phyloP scores from a whole-genome alignment of 2,329 filamentous ascomycete genomes.

The Curvularia sp. region DNA sequence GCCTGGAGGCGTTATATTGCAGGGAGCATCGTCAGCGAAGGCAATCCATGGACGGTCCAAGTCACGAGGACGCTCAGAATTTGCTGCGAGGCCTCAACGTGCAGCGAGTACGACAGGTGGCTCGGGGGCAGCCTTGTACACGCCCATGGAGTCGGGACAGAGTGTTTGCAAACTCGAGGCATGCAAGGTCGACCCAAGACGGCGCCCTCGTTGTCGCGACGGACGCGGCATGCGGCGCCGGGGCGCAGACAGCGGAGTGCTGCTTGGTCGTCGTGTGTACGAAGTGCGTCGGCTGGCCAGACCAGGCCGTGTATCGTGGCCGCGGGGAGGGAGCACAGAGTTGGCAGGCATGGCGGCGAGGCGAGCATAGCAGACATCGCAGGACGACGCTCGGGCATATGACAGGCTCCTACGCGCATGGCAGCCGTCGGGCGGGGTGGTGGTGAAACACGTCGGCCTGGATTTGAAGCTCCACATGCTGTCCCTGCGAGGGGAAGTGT shows the following conservation, averaged over 20 bases:
- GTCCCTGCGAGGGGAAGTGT: conserved; percentile 41
- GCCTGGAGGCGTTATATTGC: conserved; percentile 28
- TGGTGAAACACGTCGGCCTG: conserved; percentile 42
- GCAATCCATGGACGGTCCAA: conserved; percentile 23
- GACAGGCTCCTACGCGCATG: conserved; percentile 16
- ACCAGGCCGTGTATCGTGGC: too few relatives aligned
- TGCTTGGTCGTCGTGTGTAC: too few relatives aligned
- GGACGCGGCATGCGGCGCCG: too few relatives aligned
- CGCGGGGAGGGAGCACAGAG: too few relatives aligned
- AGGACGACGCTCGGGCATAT: conserved; percentile 5
- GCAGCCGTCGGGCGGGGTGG: conserved; percentile 25
- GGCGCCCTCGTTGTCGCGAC: too few relatives aligned
- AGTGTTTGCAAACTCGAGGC: not conserved
- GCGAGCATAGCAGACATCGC: too few relatives aligned
- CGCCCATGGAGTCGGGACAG: not conserved
- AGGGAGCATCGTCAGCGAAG: conserved; percentile 24
- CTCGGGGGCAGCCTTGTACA: not conserved
- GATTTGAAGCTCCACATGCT: conserved; percentile 37
- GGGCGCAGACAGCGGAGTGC: too few relatives aligned
- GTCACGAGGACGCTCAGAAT: conserved; percentile 22
- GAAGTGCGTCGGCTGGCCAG: too few relatives aligned
- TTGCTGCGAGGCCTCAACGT: conserved; percentile 4
- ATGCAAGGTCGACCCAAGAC: not conserved
- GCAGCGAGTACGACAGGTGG: conserved; percentile 11
- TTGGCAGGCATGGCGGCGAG: too few relatives aligned